These are phyloP conservation scores for Wickerhamiella qilinensis DNA, from an alignment of 805 yeast genomes.

Conservation along the genomic window DNA sequence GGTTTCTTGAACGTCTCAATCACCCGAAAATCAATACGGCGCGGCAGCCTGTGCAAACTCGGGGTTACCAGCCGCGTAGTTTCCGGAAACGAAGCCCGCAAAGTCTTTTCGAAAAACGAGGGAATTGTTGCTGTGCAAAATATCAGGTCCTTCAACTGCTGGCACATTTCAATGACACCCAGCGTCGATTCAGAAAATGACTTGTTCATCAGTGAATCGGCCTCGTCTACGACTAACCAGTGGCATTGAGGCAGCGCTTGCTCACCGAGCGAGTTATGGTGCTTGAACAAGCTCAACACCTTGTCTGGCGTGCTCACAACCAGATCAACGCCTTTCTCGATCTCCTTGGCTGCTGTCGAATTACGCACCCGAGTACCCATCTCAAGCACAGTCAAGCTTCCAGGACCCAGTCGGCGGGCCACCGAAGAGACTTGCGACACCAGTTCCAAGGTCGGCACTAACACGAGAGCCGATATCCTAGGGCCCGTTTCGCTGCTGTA, in stretches of 20 bases:
- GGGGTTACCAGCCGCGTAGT: constrained; percentile 59
- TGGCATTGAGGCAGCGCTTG: constrained; percentile 29
- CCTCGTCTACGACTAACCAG: constrained; percentile 74
- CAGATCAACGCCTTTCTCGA: constrained; percentile 45
- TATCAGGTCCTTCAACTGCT: constrained; percentile 44
- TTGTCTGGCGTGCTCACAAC: constrained; percentile 78
- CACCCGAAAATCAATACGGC: constrained; percentile 50
- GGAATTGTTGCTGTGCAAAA: constrained; percentile 90
- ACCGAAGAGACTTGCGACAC: constrained; percentile 59
- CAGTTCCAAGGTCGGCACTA: constrained; percentile 81
- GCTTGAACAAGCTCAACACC: constrained; percentile 26
- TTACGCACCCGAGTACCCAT: constrained; percentile 7
- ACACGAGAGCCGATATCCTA: constrained; percentile 50
- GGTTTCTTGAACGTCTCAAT: constrained; percentile 68
- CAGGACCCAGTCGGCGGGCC: constrained; percentile 12
- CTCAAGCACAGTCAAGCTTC: not conserved
- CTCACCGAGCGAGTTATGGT: constrained; percentile 17
- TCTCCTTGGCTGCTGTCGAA: constrained; percentile 13
- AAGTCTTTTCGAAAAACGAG: constrained; percentile 46
- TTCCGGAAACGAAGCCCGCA: constrained; percentile 47
- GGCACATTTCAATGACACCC: constrained; percentile 32
- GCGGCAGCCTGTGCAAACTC: constrained; percentile 69
- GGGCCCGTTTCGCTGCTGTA: constrained; percentile 27
- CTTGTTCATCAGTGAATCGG: constrained; percentile 78
- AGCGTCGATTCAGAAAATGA: constrained; percentile 59